Conservation (phyloP, 371 early-diverging fungal species). For the Haplosporangium sp. region DNA sequence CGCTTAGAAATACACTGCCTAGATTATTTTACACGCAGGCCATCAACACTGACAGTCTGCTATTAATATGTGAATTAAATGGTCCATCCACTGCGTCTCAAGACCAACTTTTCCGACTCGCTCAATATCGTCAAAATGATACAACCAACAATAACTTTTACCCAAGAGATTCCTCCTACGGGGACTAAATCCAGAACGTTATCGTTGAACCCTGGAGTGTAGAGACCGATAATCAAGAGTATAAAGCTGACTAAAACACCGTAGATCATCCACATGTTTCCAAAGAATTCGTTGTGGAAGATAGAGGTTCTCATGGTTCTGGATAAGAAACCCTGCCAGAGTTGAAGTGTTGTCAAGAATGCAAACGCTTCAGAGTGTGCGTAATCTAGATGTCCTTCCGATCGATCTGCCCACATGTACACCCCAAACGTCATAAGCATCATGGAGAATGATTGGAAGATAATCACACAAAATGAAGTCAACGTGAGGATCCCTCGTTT, state of each 20-base stretch:
- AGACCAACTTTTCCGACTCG: slow-evolving; percentile 74
- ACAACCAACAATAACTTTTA: slow-evolving; percentile 75
- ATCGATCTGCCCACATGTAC: slow-evolving; percentile 57
- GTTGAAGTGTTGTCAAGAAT: slow-evolving; percentile 81
- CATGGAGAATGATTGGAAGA: slow-evolving; percentile 78
- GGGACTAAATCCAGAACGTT: slow-evolving; percentile 69
- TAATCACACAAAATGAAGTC: slow-evolving; percentile 67
- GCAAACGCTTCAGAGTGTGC: slow-evolving; percentile 77
- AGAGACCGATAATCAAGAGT: slow-evolving; percentile 79
- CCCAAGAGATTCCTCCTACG: slow-evolving; percentile 81
- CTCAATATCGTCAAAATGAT: slow-evolving; percentile 73
- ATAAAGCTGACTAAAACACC: slow-evolving; percentile 78
- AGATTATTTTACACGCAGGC: not conserved
- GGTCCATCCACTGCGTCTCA: slow-evolving; percentile 32
- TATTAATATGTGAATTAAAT: slow-evolving; percentile 16
- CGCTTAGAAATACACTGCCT: too few relatives aligned
- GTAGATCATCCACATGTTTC: slow-evolving; percentile 83
- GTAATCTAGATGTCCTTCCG: slow-evolving; percentile 32
- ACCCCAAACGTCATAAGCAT: slow-evolving; percentile 67
- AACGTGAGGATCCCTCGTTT: slow-evolving; percentile 73
- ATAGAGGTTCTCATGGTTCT: slow-evolving; percentile 75
- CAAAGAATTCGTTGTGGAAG: slow-evolving; percentile 75
- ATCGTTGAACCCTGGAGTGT: slow-evolving; percentile 73
- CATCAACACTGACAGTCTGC: not conserved
- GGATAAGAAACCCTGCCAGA: slow-evolving; percentile 84